phyloP scores from a whole-genome alignment of 78 protist genomes.

The Acrasis kona region DNA sequence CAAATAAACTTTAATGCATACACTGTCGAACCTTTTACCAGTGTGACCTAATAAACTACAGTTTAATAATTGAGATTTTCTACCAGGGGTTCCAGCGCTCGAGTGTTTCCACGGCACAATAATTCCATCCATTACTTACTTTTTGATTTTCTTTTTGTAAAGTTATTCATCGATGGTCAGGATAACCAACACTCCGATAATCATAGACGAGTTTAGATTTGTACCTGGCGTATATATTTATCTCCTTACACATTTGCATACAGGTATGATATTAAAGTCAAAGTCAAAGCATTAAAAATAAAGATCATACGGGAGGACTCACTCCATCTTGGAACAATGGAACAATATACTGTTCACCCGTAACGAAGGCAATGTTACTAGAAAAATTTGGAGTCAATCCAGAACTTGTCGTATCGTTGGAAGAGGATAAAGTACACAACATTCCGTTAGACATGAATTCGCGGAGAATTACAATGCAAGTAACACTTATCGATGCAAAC shows the following conservation, averaged over 20 bases:
- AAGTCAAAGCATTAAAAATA: no score
- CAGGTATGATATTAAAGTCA: no score
- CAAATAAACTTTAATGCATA: not conserved
- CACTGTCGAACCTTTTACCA: no score
- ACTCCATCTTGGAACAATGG: constrained; percentile 18
- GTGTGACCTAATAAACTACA: no score
- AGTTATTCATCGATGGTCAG: no score
- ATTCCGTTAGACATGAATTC: not conserved
- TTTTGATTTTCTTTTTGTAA: no score
- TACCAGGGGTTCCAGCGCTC: no score
- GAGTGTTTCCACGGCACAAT: no score
- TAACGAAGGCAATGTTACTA: constrained; percentile 3
- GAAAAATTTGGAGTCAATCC: not conserved
- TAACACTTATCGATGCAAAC: constrained; percentile 29
- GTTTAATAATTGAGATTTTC: no score
- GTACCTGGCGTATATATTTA: constrained; percentile 11
- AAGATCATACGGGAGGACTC: constrained; percentile 42
- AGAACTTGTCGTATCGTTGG: not conserved
- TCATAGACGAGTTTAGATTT: constrained; percentile 22
- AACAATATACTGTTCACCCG: constrained; percentile 5
- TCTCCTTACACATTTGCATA: constrained; percentile 27
- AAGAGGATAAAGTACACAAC: not conserved
- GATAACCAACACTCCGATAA: constrained; percentile 17
- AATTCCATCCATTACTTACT: no score
- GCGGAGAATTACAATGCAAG: not conserved